These are phyloP conservation scores for Talaromyces adpressus DNA, from an alignment of 495 filamentous ascomycete genomes.

Conservation along the genomic window DNA sequence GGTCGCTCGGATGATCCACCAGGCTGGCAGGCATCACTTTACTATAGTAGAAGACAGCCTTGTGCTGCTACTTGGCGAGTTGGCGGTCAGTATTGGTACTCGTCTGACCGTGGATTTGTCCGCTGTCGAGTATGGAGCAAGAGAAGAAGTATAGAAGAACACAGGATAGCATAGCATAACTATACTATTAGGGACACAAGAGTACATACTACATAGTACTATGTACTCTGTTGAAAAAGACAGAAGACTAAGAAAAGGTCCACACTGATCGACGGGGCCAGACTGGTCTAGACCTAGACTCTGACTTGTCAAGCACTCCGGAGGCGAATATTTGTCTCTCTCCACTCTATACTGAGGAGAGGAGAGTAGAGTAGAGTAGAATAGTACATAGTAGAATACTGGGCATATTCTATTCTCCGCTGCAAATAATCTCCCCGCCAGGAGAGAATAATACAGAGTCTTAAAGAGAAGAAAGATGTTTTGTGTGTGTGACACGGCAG, in stretches of 20 bases:
- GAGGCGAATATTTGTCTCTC: neutral
- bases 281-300: conserved; percentile 6
- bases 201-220: neutral
- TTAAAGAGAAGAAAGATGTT: no score
- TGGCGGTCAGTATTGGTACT: neutral
- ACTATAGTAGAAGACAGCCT: neutral
- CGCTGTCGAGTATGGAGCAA: neutral
- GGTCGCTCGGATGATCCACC: conserved; percentile 3
- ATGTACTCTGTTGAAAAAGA: neutral
- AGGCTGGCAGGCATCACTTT: neutral
- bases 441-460: no score
- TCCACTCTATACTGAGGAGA: neutral
- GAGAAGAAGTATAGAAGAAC: neutral
- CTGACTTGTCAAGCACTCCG: neutral
- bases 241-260: neutral
- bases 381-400: no score
- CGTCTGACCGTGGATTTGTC: no score
- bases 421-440: neutral
- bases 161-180: neutral
- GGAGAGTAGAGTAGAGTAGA: no score
- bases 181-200: no score
- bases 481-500: neutral
- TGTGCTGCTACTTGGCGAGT: neutral
- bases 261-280: conserved; percentile 2
- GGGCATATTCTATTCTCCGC: no score